phyloP scores from a whole-genome alignment of 2,329 filamentous ascomycete genomes.

The Allantophomopsis cytisporea region DNA sequence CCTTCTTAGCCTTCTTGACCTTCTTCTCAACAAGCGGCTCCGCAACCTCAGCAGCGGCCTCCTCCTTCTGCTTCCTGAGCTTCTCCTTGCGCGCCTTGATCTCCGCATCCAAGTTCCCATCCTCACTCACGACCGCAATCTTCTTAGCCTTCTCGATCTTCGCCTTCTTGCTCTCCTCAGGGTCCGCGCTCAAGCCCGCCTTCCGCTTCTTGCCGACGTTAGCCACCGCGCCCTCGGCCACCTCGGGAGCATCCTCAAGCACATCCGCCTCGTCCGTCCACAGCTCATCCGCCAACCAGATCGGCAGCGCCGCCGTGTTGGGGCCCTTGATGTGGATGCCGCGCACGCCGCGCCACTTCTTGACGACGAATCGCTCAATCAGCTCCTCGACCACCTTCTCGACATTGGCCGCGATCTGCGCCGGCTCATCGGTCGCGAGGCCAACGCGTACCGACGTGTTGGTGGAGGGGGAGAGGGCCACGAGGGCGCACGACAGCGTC shows the following conservation, averaged over 20 bases:
- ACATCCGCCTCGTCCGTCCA: slow-evolving; percentile 74
- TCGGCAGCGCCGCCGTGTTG: slow-evolving; percentile 76
- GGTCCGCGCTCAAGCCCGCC: slow-evolving; percentile 12
- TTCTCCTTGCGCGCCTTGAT: slow-evolving; percentile 20
- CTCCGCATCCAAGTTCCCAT: slow-evolving; percentile 19
- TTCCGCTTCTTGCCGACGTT: slow-evolving; percentile 49
- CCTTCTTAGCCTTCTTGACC: slow-evolving; percentile 12
- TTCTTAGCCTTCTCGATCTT: slow-evolving; percentile 20
- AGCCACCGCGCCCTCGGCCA: slow-evolving; percentile 24
- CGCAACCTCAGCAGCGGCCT: slow-evolving; percentile 13
- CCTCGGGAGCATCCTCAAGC: slow-evolving; percentile 37
- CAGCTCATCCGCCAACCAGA: slow-evolving; percentile 86
- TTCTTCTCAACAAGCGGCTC: slow-evolving; percentile 14
- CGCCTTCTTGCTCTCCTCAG: slow-evolving; percentile 18
- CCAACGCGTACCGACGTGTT: slow-evolving; percentile 75
- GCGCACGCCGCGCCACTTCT: slow-evolving; percentile 79
- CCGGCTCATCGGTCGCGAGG: slow-evolving; percentile 56
- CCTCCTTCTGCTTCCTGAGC: slow-evolving; percentile 21
- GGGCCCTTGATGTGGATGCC: slow-evolving; percentile 84
- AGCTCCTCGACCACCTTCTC: slow-evolving; percentile 55
- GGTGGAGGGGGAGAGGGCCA: slow-evolving; percentile 65
- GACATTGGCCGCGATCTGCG: slow-evolving; percentile 72
- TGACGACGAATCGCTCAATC: slow-evolving; percentile 67
- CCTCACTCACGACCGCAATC: slow-evolving; percentile 14
- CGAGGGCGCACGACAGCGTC: slow-evolving; percentile 62